Evolutionary conservation across 73 alveolate species (phyloP).

Genomic region (Paramecium tetraurelia): DNA sequence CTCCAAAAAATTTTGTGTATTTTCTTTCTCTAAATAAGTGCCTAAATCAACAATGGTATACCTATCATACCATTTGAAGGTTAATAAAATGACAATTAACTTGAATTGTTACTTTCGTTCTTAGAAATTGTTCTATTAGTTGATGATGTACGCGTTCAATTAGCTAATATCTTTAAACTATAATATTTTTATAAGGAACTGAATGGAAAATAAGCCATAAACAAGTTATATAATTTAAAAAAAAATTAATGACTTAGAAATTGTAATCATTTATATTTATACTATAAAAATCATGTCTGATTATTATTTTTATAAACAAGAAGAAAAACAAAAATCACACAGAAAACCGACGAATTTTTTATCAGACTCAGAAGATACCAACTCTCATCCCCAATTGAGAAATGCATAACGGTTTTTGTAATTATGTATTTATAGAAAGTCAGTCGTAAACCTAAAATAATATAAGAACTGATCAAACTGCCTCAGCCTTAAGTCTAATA

Average conservation of each 20-base stretch:
- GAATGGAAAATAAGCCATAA: background rate
- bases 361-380: background rate
- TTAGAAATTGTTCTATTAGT: background rate
- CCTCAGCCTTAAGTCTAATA: background rate
- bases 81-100: background rate
- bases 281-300: background rate
- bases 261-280: background rate
- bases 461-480: background rate
- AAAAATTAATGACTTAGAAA: background rate
- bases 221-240: background rate
- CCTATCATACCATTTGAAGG: constrained; percentile 23
- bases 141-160: background rate
- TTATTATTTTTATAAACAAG: background rate
- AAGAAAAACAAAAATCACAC: background rate
- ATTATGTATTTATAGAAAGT: background rate
- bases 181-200: background rate
- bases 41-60: constrained; percentile 20
- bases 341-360: background rate
- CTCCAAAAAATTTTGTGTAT: background rate
- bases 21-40: background rate
- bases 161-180: background rate
- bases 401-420: constrained; percentile 20
- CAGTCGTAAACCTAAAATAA: constrained; percentile 15
- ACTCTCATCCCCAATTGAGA: background rate
- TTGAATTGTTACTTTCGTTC: background rate